Conservation (phyloP, 2,329 filamentous ascomycete species). For the Calonectria hawksworthii region DNA sequence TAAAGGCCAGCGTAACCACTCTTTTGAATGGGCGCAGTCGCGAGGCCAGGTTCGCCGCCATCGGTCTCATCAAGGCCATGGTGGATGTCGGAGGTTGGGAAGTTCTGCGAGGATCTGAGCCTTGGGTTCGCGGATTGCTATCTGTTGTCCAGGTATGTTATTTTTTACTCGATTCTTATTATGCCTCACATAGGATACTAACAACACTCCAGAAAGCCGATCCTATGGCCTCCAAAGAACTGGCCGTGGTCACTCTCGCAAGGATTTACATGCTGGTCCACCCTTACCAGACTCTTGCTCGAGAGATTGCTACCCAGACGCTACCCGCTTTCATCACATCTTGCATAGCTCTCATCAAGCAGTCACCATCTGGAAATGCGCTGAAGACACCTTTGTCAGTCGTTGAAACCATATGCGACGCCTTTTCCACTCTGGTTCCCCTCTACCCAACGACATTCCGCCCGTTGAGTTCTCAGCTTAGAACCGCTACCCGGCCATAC, state of each 20-base stretch:
- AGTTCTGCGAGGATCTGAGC: constrained; percentile 77
- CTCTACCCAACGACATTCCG: constrained; percentile 88
- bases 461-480: constrained; percentile 79
- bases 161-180: neutral
- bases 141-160: constrained; percentile 77
- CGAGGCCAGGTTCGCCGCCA: constrained; percentile 83
- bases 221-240: constrained; percentile 79
- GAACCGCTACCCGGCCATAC: constrained; percentile 69
- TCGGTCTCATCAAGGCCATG: constrained; percentile 83
- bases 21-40: constrained; percentile 82
- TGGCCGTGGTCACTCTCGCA: constrained; percentile 82
- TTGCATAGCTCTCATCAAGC: constrained; percentile 76
- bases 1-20: constrained; percentile 83
- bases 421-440: constrained; percentile 80
- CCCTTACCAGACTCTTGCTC: constrained; percentile 83
- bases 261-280: constrained; percentile 88
- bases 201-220: constrained; percentile 76
- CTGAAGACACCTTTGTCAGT: constrained; percentile 60
- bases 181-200: constrained; percentile 25
- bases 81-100: constrained; percentile 90
- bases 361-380: constrained; percentile 49
- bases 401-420: constrained; percentile 77
- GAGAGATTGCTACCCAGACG: constrained; percentile 89
- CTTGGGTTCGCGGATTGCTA: constrained; percentile 85
- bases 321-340: constrained; percentile 81